Base-by-base conservation (phyloP, 2,329 filamentous ascomycete species). In the Claviceps sorghi region DNA sequence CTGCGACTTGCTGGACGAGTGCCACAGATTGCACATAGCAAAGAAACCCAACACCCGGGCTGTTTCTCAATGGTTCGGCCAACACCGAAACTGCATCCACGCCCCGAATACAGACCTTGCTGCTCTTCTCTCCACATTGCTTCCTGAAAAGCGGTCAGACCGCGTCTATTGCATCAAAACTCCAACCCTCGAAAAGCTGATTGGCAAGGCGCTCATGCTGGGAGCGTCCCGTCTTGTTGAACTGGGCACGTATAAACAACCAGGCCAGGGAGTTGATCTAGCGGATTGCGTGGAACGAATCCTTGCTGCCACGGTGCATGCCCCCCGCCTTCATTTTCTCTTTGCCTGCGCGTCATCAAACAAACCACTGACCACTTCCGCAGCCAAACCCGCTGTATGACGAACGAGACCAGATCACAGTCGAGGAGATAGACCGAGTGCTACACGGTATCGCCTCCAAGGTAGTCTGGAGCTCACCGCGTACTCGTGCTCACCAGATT, bases 121-220 rank as follows among this genome's bases (percentile, higher is more conserved):
- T 1, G 83, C 86, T 2, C 68, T 95, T 1, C 70, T 95, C 0
- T 90, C 86, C 1, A 82, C 83, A 2, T 67, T 96, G 0, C 76
- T 94, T 0, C 88, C 89, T 0, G 83, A 89, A 56, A 82, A 77
- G 57, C 76, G 88, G 51, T 82, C 80, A 2, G 88, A 95, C 62
- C 78, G 88, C 30, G 85, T 91, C 2, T 95, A 90, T 63, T 77
- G 74, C 40, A 72, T 95, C 1, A 79, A 86, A 60, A 70, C 78
- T 6, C 62, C 69, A 9, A 73, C 70, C 0, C 71, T 95, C 0
- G 78, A 82, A 52, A 79, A 75, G 50, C 77, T 87, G n/a, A 73
- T 95, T 17, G 78, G 75, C 3, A 77, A 82, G 34, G 78, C 79
- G 21, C 72, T 91, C n/a, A 66, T 75, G 4, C 73, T 95, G 26